phyloP scores from a whole-genome alignment of 116 monocot genomes.

The Cymodocea nodosa region DNA sequence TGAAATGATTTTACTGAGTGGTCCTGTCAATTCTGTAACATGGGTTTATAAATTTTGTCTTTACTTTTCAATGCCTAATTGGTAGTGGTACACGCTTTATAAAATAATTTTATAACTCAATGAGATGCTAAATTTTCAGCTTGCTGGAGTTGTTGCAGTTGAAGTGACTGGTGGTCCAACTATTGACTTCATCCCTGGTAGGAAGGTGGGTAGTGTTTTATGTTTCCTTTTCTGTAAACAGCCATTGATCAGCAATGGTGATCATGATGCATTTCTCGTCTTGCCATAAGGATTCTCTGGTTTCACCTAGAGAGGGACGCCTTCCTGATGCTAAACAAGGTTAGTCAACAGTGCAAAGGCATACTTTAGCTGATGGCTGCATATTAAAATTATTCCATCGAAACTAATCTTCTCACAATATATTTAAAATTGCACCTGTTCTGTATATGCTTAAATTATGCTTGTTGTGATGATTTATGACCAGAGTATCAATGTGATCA shows the following conservation, averaged over 20 bases:
- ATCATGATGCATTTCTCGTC: background rate
- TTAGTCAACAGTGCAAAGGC: slow-evolving; percentile 6
- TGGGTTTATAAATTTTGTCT: too few species aligned
- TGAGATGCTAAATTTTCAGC: slow-evolving; percentile 23
- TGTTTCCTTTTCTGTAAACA: background rate
- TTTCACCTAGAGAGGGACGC: slow-evolving; percentile 73
- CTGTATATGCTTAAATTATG: too few species aligned
- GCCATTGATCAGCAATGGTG: background rate
- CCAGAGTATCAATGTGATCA: too few species aligned
- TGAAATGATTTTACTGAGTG: too few species aligned
- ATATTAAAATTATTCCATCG: too few species aligned
- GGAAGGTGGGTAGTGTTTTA: slow-evolving; percentile 39
- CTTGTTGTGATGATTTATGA: too few species aligned
- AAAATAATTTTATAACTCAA: background rate
- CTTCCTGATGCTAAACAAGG: slow-evolving; percentile 98
- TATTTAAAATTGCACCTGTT: too few species aligned
- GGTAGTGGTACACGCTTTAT: too few species aligned
- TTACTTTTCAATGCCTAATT: too few species aligned
- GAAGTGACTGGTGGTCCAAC: slow-evolving; percentile 96
- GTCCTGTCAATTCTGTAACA: too few species aligned
- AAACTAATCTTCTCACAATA: too few species aligned
- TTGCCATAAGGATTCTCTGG: slow-evolving; percentile 64
- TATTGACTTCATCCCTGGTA: slow-evolving; percentile 75
- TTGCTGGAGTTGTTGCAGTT: slow-evolving; percentile 98
- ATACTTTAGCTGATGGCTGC: too few species aligned